Base-by-base conservation (phyloP, 441 rosid species). In the Eruca vesicaria region DNA sequence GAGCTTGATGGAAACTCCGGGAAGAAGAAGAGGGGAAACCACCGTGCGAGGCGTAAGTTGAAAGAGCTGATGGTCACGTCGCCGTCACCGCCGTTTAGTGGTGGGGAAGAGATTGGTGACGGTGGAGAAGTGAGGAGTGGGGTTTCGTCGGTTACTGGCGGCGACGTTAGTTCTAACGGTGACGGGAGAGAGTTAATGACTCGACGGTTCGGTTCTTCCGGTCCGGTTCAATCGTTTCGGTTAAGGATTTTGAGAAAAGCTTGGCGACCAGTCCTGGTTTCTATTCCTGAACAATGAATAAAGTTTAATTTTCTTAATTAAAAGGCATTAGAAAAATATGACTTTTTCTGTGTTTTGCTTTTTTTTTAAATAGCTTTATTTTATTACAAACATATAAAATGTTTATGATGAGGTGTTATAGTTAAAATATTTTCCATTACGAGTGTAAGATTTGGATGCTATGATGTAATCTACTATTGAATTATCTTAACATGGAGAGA, bases 221-320 rank as follows among this genome's bases (percentile, higher is more conserved):
- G 82, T 57, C 68, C 78, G 71, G 67, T 76, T 68, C 76, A 77
- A 58, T 71, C 87, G 23, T 87, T 91, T 72, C 86, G 97, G 68
- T 84, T 81, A 23, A 84, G 92, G 36, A 77, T 90, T 71, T 62
- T 90, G 77, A 86, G 91, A 79, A 87, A 91, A 82, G 87, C 91
- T 2, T 94, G 97, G 98, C 88, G 97, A 57, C 98, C 97, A 19
- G 82, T 88, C 28, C 76, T 94, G 61, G 80, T 88, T 18, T 73
- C 95, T 0, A 94, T 94, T 56, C 93, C 97, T 4, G 97, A 94
- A 85, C 86, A 86, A 77, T 61, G 23, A 66, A n/a, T n/a, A 53
- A 74, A 16, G 8, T n/a, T n/a, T 2, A 5, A 41, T 14, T 33
- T 85, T 11, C 3, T n/a, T 53, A 10, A 20, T 55, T 21, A 21